phyloP scores from a whole-genome alignment of 2,329 filamentous ascomycete genomes.

The Sporothrix pallida region DNA sequence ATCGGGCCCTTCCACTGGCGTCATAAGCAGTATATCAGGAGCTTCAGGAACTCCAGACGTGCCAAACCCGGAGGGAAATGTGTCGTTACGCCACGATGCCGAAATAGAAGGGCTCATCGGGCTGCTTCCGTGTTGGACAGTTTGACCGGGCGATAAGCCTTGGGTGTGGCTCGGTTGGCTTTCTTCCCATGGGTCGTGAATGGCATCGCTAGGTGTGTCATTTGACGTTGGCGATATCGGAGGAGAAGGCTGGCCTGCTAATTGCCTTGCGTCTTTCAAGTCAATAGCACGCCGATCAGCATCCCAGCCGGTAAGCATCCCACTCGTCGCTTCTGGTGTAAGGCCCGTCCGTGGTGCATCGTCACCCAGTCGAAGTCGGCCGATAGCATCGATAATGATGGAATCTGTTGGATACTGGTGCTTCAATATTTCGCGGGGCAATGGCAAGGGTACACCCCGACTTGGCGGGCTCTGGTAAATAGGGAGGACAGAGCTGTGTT shows the following conservation, averaged over 20 bases:
- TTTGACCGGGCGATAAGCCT: too few species aligned
- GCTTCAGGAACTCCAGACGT: background rate
- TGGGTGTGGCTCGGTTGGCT: too few species aligned
- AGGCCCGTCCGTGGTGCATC: background rate
- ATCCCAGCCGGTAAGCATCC: background rate
- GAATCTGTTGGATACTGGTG: background rate
- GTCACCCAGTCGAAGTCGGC: background rate
- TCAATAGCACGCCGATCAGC: background rate
- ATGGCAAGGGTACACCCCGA: background rate
- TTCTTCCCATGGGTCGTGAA: too few species aligned
- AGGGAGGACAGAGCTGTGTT: background rate
- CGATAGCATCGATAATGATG: background rate
- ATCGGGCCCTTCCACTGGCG: background rate
- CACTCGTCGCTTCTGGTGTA: too few species aligned
- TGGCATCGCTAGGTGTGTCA: too few species aligned
- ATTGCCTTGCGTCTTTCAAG: background rate
- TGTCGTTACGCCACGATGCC: too few species aligned
- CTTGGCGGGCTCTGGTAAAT: background rate
- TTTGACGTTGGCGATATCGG: too few species aligned
- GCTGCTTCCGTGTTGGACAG: too few species aligned
- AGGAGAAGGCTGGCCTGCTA: too few species aligned
- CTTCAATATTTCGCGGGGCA: background rate
- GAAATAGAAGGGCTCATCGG: background rate
- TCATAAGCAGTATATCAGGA: constrained; percentile 4
- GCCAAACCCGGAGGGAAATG: background rate